Evolutionary conservation across 2,329 filamentous ascomycete species (phyloP).

Genomic region (Arthrobotrys sinensis): DNA sequence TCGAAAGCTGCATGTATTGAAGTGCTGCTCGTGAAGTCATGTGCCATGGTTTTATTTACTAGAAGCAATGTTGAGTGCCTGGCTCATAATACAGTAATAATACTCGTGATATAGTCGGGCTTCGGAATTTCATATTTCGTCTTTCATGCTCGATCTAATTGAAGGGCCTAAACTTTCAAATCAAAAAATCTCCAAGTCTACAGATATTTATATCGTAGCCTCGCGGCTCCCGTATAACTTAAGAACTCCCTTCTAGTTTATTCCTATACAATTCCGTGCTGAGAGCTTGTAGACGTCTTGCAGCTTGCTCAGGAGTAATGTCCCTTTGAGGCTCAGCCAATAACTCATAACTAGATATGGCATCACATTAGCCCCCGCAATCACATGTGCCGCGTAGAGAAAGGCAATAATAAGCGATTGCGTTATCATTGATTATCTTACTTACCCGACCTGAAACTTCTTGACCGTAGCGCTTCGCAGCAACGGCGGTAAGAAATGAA

Average conservation of each 20-base stretch:
- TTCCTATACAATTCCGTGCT: constrained; percentile 87
- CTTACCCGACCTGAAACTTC: constrained; percentile 90
- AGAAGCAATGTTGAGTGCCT: background rate
- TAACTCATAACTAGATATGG: constrained; percentile 79
- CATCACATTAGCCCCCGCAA: constrained; percentile 56
- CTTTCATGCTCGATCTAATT: background rate
- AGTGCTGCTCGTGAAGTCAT: constrained; percentile 7
- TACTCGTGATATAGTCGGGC: background rate
- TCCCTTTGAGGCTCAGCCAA: constrained; percentile 98
- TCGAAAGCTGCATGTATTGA: constrained; percentile 17
- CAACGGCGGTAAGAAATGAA: constrained; percentile 97
- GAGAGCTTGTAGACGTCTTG: constrained; percentile 79
- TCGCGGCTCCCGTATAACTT: background rate
- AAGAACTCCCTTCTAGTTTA: constrained; percentile 67
- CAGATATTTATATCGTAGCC: background rate
- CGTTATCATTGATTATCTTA: constrained; percentile 43
- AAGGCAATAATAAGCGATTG: constrained; percentile 23
- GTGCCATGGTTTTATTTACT: constrained; percentile 21
- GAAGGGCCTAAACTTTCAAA: constrained; percentile 4
- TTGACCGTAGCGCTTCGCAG: constrained; percentile 92
- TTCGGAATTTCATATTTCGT: background rate
- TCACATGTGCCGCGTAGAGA: background rate
- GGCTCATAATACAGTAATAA: constrained; percentile 14
- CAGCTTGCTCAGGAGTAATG: constrained; percentile 96
- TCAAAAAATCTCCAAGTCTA: background rate